Evolutionary conservation across 306 rosid species (phyloP).

Genomic region (Rubus idaeus): DNA sequence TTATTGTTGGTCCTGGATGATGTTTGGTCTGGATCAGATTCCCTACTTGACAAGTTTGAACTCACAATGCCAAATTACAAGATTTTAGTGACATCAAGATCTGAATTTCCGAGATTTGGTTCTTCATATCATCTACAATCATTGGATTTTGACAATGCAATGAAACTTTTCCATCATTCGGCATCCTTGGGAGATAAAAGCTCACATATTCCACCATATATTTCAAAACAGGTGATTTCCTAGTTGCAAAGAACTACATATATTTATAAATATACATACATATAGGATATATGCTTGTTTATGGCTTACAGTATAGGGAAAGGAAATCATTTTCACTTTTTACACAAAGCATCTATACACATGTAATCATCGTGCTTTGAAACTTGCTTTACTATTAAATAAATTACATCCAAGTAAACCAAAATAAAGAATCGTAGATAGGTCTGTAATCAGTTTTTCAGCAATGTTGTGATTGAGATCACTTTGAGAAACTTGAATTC

Average conservation of each 20-base stretch:
- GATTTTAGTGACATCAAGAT: constrained; percentile 28
- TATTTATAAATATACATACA: background rate
- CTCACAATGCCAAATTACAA: constrained; percentile 33
- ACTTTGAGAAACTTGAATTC: background rate
- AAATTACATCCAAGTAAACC: background rate
- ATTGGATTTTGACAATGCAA: constrained; percentile 36
- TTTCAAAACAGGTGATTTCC: constrained; percentile 42
- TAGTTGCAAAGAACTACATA: constrained; percentile 18
- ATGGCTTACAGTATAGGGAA: background rate
- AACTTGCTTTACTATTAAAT: background rate
- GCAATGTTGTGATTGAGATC: background rate
- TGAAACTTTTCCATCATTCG: constrained; percentile 30
- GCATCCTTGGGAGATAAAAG: constrained; percentile 29
- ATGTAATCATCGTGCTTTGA: background rate
- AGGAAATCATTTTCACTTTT: background rate
- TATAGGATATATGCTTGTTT: background rate
- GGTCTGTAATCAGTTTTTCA: background rate
- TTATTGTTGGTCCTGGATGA: constrained; percentile 18
- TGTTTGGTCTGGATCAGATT: constrained; percentile 16
- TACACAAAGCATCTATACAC: background rate
- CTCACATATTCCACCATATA: constrained; percentile 19
- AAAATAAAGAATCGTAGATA: background rate
- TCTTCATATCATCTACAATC: constrained; percentile 26
- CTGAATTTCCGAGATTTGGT: constrained; percentile 26
- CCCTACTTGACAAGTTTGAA: constrained; percentile 29